Percentiles rank a stretch among this genome's conserved stretches.
phyloP scores from a whole-genome alignment of 2,329 filamentous ascomycete genomes.

The Hymenoscyphus albidus region DNA sequence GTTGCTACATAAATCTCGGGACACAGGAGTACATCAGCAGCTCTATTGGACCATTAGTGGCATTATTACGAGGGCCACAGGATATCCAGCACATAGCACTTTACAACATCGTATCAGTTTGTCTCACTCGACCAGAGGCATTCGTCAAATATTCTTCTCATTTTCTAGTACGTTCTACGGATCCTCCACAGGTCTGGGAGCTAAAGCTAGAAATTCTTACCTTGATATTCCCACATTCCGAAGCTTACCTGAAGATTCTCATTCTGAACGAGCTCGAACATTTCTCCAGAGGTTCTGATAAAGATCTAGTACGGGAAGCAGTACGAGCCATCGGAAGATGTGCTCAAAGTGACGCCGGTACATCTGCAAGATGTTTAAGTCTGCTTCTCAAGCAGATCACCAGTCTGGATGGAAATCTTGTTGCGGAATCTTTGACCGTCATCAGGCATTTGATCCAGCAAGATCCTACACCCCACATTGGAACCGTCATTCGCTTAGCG shows the following conservation, averaged over 20 bases:
- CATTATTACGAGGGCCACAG: slow-evolving; percentile 75
- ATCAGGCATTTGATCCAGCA: slow-evolving; percentile 95
- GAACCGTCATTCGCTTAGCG: slow-evolving; percentile 83
- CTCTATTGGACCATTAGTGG: slow-evolving; percentile 79
- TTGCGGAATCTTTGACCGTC: slow-evolving; percentile 89
- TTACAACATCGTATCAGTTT: slow-evolving; percentile 94
- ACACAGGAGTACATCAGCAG: slow-evolving; percentile 70
- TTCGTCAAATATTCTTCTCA: slow-evolving; percentile 87
- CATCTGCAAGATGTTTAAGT: slow-evolving; percentile 74
- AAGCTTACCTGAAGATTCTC: slow-evolving; percentile 72
- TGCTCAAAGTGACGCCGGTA: slow-evolving; percentile 70
- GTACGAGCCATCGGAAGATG: slow-evolving; percentile 92
- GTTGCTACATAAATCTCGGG: slow-evolving; percentile 81
- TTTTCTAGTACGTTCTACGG: slow-evolving; percentile 79
- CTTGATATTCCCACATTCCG: slow-evolving; percentile 81
- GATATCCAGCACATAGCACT: slow-evolving; percentile 88
- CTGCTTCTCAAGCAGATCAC: slow-evolving; percentile 84
- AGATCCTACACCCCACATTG: slow-evolving; percentile 72
- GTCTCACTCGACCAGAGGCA: slow-evolving; percentile 67
- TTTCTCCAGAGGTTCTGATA: slow-evolving; percentile 74
- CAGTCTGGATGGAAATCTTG: slow-evolving; percentile 79
- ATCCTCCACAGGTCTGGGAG: slow-evolving; percentile 78
- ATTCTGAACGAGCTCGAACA: slow-evolving; percentile 92
- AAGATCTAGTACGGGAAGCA: slow-evolving; percentile 77
- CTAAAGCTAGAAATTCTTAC: slow-evolving; percentile 90